Conservation (phyloP, 2,329 filamentous ascomycete genomes). For the Davidsoniella australis region DNA sequence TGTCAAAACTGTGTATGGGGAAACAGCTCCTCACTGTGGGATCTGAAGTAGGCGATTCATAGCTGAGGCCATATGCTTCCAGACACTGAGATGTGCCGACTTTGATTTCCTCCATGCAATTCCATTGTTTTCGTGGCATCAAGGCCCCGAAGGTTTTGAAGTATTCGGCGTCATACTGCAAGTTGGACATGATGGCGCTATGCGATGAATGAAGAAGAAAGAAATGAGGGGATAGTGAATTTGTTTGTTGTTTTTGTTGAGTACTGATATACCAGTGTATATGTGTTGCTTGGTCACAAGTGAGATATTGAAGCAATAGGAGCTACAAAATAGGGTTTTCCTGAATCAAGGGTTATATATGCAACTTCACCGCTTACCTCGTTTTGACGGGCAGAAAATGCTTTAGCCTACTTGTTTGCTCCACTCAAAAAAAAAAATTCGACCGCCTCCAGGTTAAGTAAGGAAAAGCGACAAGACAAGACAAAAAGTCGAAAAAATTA, state of each 20-base stretch:
- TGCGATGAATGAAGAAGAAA: background rate
- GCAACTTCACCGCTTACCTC: background rate
- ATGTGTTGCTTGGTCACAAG: no score
- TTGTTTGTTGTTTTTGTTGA: no score
- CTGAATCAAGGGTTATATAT: background rate
- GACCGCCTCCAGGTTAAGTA: background rate
- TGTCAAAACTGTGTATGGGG: constrained; percentile 13
- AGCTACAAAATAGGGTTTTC: background rate
- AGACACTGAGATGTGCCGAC: background rate
- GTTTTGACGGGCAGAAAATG: constrained; percentile 8
- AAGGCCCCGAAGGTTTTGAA: constrained; percentile 3
- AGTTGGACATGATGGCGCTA: background rate
- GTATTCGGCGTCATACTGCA: constrained; percentile 7
- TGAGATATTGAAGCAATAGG: no score
- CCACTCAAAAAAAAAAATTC: constrained; percentile 12
- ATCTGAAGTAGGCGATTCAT: background rate
- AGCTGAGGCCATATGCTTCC: constrained; percentile 1
- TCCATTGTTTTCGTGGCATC: background rate
- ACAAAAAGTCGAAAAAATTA: constrained; percentile 14
- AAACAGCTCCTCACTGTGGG: constrained; percentile 6
- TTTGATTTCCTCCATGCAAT: background rate
- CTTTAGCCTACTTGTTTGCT: constrained; percentile 5
- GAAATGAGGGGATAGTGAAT: background rate
- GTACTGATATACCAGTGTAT: no score
- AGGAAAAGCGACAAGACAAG: background rate